These are phyloP conservation scores for Periglandula ipomoeae DNA, from an alignment of 2,329 filamentous ascomycete genomes.

Conservation along the genomic window DNA sequence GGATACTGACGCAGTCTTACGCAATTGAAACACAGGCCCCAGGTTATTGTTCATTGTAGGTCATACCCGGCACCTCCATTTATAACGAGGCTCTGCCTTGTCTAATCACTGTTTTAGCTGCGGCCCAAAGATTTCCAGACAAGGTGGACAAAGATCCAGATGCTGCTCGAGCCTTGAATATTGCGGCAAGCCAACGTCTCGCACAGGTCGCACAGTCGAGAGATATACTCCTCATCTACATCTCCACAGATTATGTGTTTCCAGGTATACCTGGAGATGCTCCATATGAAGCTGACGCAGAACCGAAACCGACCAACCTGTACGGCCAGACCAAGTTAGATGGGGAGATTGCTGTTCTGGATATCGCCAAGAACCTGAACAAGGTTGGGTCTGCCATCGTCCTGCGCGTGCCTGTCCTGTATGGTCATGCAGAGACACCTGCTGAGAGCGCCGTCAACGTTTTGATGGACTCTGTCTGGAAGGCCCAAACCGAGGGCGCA, in stretches of 20 bases:
- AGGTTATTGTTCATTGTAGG: constrained; percentile 73
- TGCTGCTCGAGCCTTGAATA: constrained; percentile 64
- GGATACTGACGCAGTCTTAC: not conserved
- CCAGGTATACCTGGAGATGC: constrained; percentile 67
- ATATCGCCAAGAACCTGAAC: constrained; percentile 40
- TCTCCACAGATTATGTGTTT: constrained; percentile 79
- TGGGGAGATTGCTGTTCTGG: constrained; percentile 56
- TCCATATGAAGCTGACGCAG: constrained; percentile 61
- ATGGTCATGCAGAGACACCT: constrained; percentile 62
- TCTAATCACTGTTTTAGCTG: constrained; percentile 41
- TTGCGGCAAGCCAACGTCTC: constrained; percentile 58
- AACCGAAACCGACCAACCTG: constrained; percentile 64
- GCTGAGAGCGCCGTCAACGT: constrained; percentile 77
- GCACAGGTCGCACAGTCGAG: constrained; percentile 56
- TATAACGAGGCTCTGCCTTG: not conserved
- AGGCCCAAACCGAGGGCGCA: constrained; percentile 54
- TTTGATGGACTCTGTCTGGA: constrained; percentile 68
- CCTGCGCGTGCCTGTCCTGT: constrained; percentile 74
- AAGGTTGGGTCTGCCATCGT: constrained; percentile 54
- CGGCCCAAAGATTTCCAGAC: constrained; percentile 82
- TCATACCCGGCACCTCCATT: not conserved
- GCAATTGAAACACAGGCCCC: constrained; percentile 42
- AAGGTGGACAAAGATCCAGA: constrained; percentile 73
- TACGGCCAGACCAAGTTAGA: constrained; percentile 57
- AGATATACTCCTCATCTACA: constrained; percentile 60